Evolutionary conservation across 192 early-diverging fungal species (phyloP), one percentile per base, ranked within the genome.

Genomic region (Coemansia sp.): DNA sequence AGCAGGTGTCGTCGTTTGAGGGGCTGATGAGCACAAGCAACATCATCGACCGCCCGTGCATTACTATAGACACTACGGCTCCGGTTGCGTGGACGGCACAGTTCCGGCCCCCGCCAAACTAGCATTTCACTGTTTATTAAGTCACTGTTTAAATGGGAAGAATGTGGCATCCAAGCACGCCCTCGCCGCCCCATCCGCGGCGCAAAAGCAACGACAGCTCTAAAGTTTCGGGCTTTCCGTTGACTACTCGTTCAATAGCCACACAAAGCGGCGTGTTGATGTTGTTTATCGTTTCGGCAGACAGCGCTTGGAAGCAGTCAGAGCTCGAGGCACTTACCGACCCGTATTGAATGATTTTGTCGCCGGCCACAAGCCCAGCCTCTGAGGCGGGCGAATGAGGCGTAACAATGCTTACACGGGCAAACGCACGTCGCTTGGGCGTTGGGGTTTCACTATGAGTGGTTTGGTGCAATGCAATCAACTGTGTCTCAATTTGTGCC

Each of bases 11-110:
- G 8, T 77, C 86, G 16, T 94, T 95, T 64, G 88, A 89, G n/a
- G 83, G 79, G 3, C 80, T 92, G 59, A 83, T 97, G 65, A 94
- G 91, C 72, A 91, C 93, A 4, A 95, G 92, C 16, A 97, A 97
- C 71, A 78, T 84, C 9, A 82, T 95, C 45, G 87, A 83, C 11
- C 63, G 56, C 12, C 63, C 83, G 26, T 62, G 80, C 6, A 74
- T 95, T 23, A 75, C 64, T 25, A 74, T 97, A 12, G 82, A 89
- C 48, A 93, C 92, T 6, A 82, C 90, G 38, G 57, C 72, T 2
- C 87, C 90, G 3, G 80, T 97, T 5, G 84, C 92, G 3, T 97
- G 92, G 93, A 95, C 92, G 0, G 84, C 86, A 16, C 90, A 93
- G 66, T 59, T 93, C n/a, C 62, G 10, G 7, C 75, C 74, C 21